These are phyloP conservation scores for Fusarium sp. DNA, from an alignment of 2,329 filamentous ascomycete genomes.

Conservation along the genomic window DNA sequence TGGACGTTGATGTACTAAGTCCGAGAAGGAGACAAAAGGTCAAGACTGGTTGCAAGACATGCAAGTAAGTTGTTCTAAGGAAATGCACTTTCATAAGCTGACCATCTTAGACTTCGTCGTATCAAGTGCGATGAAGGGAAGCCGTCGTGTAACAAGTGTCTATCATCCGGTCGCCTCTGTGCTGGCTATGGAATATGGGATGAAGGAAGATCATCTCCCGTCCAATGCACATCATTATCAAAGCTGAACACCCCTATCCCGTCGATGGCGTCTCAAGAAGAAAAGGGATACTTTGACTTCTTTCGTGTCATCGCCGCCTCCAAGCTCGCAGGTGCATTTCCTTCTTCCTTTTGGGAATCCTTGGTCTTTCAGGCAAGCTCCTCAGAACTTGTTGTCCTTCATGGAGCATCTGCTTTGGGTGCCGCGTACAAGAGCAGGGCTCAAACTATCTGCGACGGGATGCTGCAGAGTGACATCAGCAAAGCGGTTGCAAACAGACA, in stretches of 20 bases:
- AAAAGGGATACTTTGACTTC: not conserved
- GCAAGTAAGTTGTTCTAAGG: not conserved
- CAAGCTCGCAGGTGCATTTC: not conserved
- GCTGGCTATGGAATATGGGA: not conserved
- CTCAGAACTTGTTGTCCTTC: not conserved
- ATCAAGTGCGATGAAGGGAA: slow-evolving; percentile 2
- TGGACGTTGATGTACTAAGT: not conserved
- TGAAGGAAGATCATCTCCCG: not conserved
- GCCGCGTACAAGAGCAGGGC: not conserved
- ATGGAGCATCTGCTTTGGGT: not conserved
- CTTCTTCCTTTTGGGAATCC: not conserved
- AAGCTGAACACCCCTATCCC: not conserved
- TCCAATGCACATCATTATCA: not conserved
- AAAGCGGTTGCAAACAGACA: not conserved
- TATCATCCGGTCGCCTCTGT: not conserved
- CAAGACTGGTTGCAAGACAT: not conserved
- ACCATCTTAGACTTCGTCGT: not conserved
- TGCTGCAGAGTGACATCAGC: not conserved
- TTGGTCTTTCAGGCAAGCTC: not conserved
- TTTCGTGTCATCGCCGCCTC: not conserved
- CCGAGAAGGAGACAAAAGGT: not conserved
- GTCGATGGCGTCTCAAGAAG: not conserved
- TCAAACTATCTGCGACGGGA: not conserved
- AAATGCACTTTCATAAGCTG: not conserved
- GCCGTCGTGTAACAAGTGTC: not conserved